Base-by-base conservation (phyloP, 2,329 filamentous ascomycete genomes). In the Penicillium corylophilum region DNA sequence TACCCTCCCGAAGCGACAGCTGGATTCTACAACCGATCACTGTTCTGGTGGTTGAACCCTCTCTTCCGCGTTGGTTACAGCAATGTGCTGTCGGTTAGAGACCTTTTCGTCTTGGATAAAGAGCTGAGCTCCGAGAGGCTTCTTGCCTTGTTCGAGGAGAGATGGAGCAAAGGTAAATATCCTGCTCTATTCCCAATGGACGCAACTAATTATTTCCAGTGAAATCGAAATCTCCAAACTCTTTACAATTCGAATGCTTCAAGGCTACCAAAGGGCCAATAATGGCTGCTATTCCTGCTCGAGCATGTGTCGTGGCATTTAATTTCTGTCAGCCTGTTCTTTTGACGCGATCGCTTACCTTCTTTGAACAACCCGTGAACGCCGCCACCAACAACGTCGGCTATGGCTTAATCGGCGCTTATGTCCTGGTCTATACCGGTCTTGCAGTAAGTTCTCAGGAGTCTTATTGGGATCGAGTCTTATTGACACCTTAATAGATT, bases 11-110 rank as follows among this genome's bases (percentile, higher is more conserved):
- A 85, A 59, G 75, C 75, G 3, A 82, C 77, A 2, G 78, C 75
- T 42, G 74, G 79, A 3, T 67, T 80, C n/a, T 77, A 77, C 55
- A 81, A 71, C 53, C 69, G 71, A 39, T 67, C 65, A 0, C 65
- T 80, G 12, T 83, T 83, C 59, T 77, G 73, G 70, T 83, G 81
- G 81, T 64, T 82, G 44, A 81, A 78, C 51, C 71, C 73, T 2
- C 62, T 84, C 6, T 77, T 85, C 38, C 71, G 71, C 23, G 65
- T 68, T 15, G 80, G 81, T 0, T 82, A 75, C 65, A 72, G 64
- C 4, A 76, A 71, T 6, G 55, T 70, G 3, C 56, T 82, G 5
- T 57, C 63, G 0, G 65, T 80, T 0, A 72, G 76, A 7, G 77
- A 79, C 50, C 67, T 80, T 3, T 76, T 65, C 54, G 54, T 65